Evolutionary conservation across 495 filamentous ascomycete species (phyloP).

Genomic region (Penicillium angulare): DNA sequence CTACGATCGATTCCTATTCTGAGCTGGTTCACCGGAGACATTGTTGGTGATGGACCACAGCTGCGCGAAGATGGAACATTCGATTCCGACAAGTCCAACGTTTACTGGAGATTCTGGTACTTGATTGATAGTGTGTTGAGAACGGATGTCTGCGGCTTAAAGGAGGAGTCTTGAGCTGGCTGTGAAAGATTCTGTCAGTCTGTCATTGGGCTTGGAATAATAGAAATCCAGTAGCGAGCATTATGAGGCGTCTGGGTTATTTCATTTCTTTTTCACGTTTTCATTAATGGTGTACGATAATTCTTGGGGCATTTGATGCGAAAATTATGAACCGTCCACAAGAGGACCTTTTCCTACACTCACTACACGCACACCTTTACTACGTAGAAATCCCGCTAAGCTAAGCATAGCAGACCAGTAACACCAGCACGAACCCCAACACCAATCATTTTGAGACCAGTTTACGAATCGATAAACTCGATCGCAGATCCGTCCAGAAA

Average conservation of each 20-base stretch:
- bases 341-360: no score
- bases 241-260: conserved; percentile 11
- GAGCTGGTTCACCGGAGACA: conserved; percentile 70
- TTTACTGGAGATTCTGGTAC: conserved; percentile 70
- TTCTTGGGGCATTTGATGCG: conserved; percentile 11
- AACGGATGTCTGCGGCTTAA: conserved; percentile 52
- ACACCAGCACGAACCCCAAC: no score
- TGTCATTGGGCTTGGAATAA: no score
- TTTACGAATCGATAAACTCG: no score
- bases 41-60: conserved; percentile 77
- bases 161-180: conserved; percentile 47
- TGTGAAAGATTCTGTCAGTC: no score
- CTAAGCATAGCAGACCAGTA: no score
- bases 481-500: neutral
- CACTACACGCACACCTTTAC: no score
- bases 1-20: conserved; percentile 61
- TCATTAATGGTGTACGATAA: conserved; percentile 21
- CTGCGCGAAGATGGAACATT: conserved; percentile 77
- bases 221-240: no score
- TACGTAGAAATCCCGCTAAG: no score
- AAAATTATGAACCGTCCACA: conserved; percentile 19
- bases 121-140: conserved; percentile 44
- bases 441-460: no score
- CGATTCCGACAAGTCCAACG: conserved; percentile 68
- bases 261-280: no score